Conservation (phyloP, 495 filamentous ascomycete species). For the Hyaloscypha bicolor region DNA sequence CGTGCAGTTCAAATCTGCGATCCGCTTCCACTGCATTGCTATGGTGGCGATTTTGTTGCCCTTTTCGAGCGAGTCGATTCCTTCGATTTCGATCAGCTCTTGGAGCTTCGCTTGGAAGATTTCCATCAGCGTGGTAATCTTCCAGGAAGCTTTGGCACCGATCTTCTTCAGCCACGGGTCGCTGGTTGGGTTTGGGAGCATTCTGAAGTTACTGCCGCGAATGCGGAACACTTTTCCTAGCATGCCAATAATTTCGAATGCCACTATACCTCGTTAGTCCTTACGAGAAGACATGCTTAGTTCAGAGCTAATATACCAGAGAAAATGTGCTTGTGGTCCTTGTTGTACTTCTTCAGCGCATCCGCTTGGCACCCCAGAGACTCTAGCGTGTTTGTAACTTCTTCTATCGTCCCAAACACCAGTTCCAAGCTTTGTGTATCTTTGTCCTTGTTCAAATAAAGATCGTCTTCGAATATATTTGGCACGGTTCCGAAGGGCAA, state of each 20-base stretch:
- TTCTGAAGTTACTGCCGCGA: slow-evolving; percentile 42
- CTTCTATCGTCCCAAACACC: slow-evolving; percentile 41
- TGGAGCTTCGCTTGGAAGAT: slow-evolving; percentile 29
- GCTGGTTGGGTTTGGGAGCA: slow-evolving; percentile 52
- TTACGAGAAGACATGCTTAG: not conserved
- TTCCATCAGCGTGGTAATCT: slow-evolving; percentile 31
- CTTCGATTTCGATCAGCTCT: slow-evolving; percentile 19
- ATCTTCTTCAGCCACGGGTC: slow-evolving; percentile 48
- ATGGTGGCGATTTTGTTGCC: slow-evolving; percentile 22
- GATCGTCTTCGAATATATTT: slow-evolving; percentile 42
- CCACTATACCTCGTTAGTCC: slow-evolving; percentile 35
- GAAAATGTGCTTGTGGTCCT: slow-evolving; percentile 47
- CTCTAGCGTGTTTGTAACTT: slow-evolving; percentile 48
- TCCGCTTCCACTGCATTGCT: slow-evolving; percentile 14
- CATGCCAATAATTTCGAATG: slow-evolving; percentile 56
- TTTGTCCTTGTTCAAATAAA: slow-evolving; percentile 24
- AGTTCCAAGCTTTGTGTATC: slow-evolving; percentile 40
- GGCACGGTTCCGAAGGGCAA: slow-evolving; percentile 50
- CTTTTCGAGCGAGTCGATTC: not conserved
- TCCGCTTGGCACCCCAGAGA: slow-evolving; percentile 46
- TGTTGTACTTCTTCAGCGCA: slow-evolving; percentile 42
- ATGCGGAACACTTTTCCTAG: slow-evolving; percentile 48
- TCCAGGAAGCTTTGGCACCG: slow-evolving; percentile 30
- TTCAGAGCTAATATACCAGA: slow-evolving; percentile 37
- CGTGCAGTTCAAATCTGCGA: slow-evolving; percentile 14